Evolutionary conservation across 2,329 filamentous ascomycete species (phyloP), one percentile per base, ranked within the genome.

Genomic region (Arthrocladium fulminans): DNA sequence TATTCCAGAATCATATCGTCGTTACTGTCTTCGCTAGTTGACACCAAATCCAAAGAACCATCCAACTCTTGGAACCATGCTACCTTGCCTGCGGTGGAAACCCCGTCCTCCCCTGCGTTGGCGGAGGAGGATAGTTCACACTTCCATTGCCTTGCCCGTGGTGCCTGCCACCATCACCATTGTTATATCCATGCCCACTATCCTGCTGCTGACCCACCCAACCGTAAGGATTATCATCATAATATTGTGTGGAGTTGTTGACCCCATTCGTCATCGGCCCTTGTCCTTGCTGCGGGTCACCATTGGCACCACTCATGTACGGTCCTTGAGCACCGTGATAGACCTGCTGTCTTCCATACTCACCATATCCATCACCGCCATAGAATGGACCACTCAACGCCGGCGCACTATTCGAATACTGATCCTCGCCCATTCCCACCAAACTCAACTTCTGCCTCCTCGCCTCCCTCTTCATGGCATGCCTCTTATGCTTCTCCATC

Each of bases 401-500:
- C 3, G 44, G 44, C 23, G 44, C 32, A 29, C 44, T 39, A 27
- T 39, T 38, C 32, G 20, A 5, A 20, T 19, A 27, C 15, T 17
- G 22, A 7, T n/a, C 25, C n/a, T 47, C 27, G 15, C 25, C 25
- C 32, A 25, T 29, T 17, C 22, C 22, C 17, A 39, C 30, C 44
- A 47, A 27, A 17, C 24, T 39, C n/a, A n/a, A 23, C 44, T 60
- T 59, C 45, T 45, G 37, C 34, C 55, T 48, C 37, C 57, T 48
- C 5, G 57, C 57, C 37, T 55, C 57, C 48, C 57, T 49, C 45
- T 60, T 60, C 22, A 34, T 34, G 4, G 32, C 35, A 35, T 60
- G 57, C 25, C 57, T 43, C 60, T 70, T 65, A 46, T 69, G 65
- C 57, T 75, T 69, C 42, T 69, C 61, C 55, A 76, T 71, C 49